A percentile compares a stretch with the other conserved stretches of the same genome.
phyloP scores from a whole-genome alignment of 805 yeast species.

The Myxozyma mucilagina region DNA sequence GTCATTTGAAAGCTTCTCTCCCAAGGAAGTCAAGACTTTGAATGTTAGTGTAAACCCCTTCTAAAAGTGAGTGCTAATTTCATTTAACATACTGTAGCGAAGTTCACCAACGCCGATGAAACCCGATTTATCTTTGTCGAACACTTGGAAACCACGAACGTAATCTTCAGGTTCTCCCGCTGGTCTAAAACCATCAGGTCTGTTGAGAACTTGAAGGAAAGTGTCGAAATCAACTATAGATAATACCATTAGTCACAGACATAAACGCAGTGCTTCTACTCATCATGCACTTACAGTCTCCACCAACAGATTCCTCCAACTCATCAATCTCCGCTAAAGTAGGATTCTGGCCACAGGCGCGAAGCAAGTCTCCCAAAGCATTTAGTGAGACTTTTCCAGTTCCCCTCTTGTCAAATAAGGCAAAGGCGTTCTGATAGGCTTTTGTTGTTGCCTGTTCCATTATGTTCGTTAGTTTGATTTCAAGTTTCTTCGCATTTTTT shows the following conservation, averaged over 20 bases:
- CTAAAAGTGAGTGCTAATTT: background rate
- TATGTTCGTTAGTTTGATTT: background rate
- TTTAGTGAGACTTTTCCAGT: conserved; percentile 85
- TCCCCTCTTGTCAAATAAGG: conserved; percentile 94
- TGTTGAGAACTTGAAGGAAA: conserved; percentile 70
- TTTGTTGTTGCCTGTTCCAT: conserved; percentile 23
- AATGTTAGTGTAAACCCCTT: background rate
- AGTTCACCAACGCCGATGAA: conserved; percentile 96
- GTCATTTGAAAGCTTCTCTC: conserved; percentile 84
- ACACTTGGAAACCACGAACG: conserved; percentile 93
- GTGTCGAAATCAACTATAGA: conserved; percentile 66
- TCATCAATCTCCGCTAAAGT: conserved; percentile 82
- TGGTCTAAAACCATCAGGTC: conserved; percentile 86
- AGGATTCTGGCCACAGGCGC: conserved; percentile 99
- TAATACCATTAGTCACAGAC: background rate
- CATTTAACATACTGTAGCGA: conserved; percentile 58
- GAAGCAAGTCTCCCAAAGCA: conserved; percentile 84
- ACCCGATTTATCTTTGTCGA: conserved; percentile 94
- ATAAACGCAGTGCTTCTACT: background rate
- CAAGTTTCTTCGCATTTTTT: background rate
- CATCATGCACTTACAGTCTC: conserved; percentile 38
- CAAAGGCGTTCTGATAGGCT: conserved; percentile 65
- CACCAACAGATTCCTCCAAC: conserved; percentile 47
- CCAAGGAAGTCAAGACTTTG: conserved; percentile 81
- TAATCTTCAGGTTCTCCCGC: conserved; percentile 91